Evolutionary conservation across 805 yeast species (phyloP), one percentile per base, ranked within the genome.

Genomic region (Yarrowia hollandica): DNA sequence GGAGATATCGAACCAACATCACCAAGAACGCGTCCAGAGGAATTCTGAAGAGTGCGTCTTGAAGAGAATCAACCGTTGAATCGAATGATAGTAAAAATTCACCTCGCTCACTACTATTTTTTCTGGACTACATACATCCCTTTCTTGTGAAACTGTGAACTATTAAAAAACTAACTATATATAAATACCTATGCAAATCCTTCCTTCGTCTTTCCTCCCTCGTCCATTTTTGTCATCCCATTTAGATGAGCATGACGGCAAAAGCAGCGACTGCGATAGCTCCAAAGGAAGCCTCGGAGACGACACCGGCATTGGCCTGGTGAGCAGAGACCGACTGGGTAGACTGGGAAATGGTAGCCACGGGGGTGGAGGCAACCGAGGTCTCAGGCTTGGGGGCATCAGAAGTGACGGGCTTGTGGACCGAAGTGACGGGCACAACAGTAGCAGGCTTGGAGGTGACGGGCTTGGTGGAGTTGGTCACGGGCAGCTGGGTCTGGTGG

Each of bases 111-210:
- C n/a, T n/a, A n/a, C n/a, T n/a, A n/a, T n/a, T n/a, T n/a, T n/a
- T n/a, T n/a, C n/a, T n/a, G n/a, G n/a, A n/a, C n/a, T n/a, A n/a
- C n/a, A n/a, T n/a, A n/a, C n/a, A n/a, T n/a, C n/a, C n/a, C n/a
- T n/a, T n/a, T n/a, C n/a, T n/a, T n/a, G n/a, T n/a, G n/a, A n/a
- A n/a, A n/a, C n/a, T n/a, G n/a, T n/a, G n/a, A n/a, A n/a, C n/a
- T n/a, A n/a, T n/a, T n/a, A n/a, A n/a, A n/a, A n/a, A n/a, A n/a
- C n/a, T n/a, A n/a, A n/a, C n/a, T n/a, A n/a, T 41, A 41, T 41
- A 41, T 41, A 41, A 41, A 41, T 41, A 41, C n/a, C n/a, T 23
- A 41, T 41, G 48, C 48, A 41, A 41, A 12, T 19, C 41, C 28
- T 10, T 25, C 33, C 33, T 41, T 33, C 33, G 30, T 19, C 30